Percentiles rank a stretch among this genome's conserved stretches.
These are phyloP conservation scores for Corinectria fuckeliana DNA, from an alignment of 2,329 filamentous ascomycete genomes.

Conservation along the genomic window DNA sequence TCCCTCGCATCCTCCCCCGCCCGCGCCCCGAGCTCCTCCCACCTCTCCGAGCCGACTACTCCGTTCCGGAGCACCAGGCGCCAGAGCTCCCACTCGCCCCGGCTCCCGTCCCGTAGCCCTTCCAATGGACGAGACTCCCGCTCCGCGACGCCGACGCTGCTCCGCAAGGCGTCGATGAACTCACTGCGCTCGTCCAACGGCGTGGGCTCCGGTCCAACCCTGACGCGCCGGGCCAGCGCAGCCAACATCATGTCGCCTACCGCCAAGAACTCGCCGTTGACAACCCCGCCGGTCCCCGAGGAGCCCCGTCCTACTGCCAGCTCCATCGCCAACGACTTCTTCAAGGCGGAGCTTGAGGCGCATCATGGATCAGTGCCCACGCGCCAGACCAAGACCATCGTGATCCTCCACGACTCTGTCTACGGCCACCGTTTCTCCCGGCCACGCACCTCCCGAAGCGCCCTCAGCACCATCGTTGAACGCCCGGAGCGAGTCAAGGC, in stretches of 20 bases:
- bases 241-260: constrained; percentile 53
- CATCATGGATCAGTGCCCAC: constrained; percentile 59
- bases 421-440: constrained; percentile 93
- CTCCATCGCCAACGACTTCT: constrained; percentile 70
- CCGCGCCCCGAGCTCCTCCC: constrained; percentile 37
- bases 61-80: constrained; percentile 49
- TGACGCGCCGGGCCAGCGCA: constrained; percentile 57
- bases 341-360: constrained; percentile 70
- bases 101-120: constrained; percentile 50
- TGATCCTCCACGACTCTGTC: constrained; percentile 90
- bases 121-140: constrained; percentile 52
- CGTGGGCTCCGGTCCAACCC: constrained; percentile 44
- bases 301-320: constrained; percentile 54
- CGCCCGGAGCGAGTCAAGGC: constrained; percentile 90
- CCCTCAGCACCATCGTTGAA: constrained; percentile 85
- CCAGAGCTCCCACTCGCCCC: constrained; percentile 37
- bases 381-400: constrained; percentile 68
- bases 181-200: constrained; percentile 60
- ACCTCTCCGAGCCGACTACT: constrained; percentile 46
- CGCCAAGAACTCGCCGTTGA: constrained; percentile 45
- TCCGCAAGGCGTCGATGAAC: constrained; percentile 64
- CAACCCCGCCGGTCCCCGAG: constrained; percentile 40
- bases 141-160: constrained; percentile 56
- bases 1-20: constrained; percentile 47
- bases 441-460: constrained; percentile 74